phyloP scores from a whole-genome alignment of 2,329 filamentous ascomycete genomes.

The Colletotrichum phormii region DNA sequence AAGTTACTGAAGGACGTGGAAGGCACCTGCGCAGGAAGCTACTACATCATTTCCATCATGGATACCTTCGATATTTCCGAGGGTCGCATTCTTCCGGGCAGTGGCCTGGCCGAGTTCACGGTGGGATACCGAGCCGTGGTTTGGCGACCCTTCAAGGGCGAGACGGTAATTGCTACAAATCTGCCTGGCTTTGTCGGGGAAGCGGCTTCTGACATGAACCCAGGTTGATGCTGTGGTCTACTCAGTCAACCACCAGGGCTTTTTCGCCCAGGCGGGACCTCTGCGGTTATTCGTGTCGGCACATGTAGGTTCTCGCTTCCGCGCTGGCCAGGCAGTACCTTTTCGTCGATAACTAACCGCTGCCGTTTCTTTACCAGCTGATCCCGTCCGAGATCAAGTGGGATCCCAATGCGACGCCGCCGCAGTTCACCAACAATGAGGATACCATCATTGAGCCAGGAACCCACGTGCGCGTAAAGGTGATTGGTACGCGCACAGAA shows the following conservation, averaged over 20 bases:
- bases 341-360: slow-evolving; percentile 40
- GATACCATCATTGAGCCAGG: slow-evolving; percentile 94
- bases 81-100: slow-evolving; percentile 90
- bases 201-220: slow-evolving; percentile 40
- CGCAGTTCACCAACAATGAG: slow-evolving; percentile 94
- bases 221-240: slow-evolving; percentile 95
- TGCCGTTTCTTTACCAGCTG: slow-evolving; percentile 65
- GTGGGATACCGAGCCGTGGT: slow-evolving; percentile 96
- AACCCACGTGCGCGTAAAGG: slow-evolving; percentile 92
- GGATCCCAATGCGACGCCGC: slow-evolving; percentile 95
- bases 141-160: slow-evolving; percentile 97
- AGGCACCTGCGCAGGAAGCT: slow-evolving; percentile 93
- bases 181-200: slow-evolving; percentile 36
- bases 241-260: slow-evolving; percentile 90
- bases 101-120: slow-evolving; percentile 92
- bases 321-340: slow-evolving; percentile 30
- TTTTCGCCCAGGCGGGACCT: slow-evolving; percentile 87
- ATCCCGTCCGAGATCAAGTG: slow-evolving; percentile 94
- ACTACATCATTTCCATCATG: slow-evolving; percentile 98
- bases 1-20: slow-evolving; percentile 94
- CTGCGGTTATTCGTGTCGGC: slow-evolving; percentile 83
- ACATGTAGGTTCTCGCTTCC: slow-evolving; percentile 69
- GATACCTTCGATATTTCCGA: slow-evolving; percentile 96
- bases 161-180: slow-evolving; percentile 77
- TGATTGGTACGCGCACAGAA: slow-evolving; percentile 93